These are phyloP conservation scores for Ormosia emarginata DNA, from an alignment of 306 rosid genomes.

Conservation along the genomic window DNA sequence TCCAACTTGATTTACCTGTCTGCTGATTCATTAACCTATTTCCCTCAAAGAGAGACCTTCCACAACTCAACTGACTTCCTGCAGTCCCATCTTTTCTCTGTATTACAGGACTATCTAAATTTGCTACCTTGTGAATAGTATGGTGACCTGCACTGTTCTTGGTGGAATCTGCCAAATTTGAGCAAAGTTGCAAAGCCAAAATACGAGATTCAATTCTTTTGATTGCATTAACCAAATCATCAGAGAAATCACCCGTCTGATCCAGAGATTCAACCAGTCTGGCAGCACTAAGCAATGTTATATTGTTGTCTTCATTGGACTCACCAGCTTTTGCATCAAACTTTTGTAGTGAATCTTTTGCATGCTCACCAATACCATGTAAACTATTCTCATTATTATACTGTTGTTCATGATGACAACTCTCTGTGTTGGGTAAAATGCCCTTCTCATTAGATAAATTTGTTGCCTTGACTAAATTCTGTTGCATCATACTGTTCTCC, in stretches of 20 bases:
- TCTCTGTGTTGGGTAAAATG: neutral
- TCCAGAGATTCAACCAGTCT: constrained; percentile 19
- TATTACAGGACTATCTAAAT: neutral
- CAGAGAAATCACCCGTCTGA: constrained; percentile 36
- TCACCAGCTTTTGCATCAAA: neutral
- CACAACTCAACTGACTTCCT: neutral
- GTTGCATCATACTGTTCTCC: constrained; percentile 29
- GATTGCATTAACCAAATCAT: constrained; percentile 44
- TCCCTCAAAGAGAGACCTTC: constrained; percentile 15
- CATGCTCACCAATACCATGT: neutral
- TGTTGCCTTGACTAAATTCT: neutral
- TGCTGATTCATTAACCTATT: constrained; percentile 16
- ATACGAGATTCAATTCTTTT: constrained; percentile 59
- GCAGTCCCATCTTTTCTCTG: constrained; percentile 6
- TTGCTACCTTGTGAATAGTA: neutral
- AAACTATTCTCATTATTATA: constrained; percentile 6
- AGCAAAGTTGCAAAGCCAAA: constrained; percentile 48
- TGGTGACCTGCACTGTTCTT: constrained; percentile 8
- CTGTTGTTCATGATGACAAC: constrained; percentile 6
- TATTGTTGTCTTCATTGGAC: constrained; percentile 12
- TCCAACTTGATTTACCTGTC: constrained; percentile 3
- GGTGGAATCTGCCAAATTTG: constrained; percentile 9
- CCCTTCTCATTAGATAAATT: neutral
- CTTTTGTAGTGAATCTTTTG: constrained; percentile 11
- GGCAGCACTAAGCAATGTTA: constrained; percentile 3